Evolutionary conservation across 2,329 filamentous ascomycete genomes (phyloP).

Genomic region (Harringtonia lauricola): DNA sequence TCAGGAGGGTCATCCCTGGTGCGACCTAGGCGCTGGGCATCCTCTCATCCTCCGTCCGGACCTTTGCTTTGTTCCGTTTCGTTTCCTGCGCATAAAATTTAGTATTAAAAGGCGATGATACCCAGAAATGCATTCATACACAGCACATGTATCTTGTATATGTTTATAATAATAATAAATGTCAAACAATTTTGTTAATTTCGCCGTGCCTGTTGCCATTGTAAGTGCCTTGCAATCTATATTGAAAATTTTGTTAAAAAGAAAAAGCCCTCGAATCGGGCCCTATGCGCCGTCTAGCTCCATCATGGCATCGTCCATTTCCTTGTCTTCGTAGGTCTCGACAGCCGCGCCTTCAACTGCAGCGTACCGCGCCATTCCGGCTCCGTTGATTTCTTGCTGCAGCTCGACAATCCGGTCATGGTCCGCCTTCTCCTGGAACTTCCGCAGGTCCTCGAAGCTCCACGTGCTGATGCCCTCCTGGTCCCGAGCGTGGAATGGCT

Average conservation of each 20-base stretch:
- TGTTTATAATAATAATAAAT: too few species aligned
- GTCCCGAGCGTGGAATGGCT: conserved; percentile 71
- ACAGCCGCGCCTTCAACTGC: conserved; percentile 12
- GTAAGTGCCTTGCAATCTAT: too few species aligned
- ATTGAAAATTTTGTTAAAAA: too few species aligned
- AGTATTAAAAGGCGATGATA: too few species aligned
- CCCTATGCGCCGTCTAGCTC: conserved; percentile 13
- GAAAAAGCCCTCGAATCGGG: too few species aligned
- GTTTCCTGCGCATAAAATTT: too few species aligned
- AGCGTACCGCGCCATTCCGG: conserved; percentile 11
- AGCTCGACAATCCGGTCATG: conserved; percentile 56
- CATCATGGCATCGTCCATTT: conserved; percentile 34
- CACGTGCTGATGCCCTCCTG: conserved; percentile 92
- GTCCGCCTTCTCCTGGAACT: conserved; percentile 24
- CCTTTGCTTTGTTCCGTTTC: too few species aligned
- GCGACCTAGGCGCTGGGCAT: background rate
- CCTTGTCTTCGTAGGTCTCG: conserved; percentile 30
- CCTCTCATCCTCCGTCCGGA: too few species aligned
- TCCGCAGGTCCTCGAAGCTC: conserved; percentile 46
- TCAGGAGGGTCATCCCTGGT: conserved; percentile 22
- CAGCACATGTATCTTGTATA: too few species aligned
- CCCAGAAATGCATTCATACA: too few species aligned
- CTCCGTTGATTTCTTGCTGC: conserved; percentile 27
- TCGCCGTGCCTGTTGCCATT: too few species aligned
- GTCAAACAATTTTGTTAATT: too few species aligned